Evolutionary conservation across 164 flowering plant species (phyloP), one percentile per base, ranked within the genome.

Genomic region (Hamamelis virginiana): DNA sequence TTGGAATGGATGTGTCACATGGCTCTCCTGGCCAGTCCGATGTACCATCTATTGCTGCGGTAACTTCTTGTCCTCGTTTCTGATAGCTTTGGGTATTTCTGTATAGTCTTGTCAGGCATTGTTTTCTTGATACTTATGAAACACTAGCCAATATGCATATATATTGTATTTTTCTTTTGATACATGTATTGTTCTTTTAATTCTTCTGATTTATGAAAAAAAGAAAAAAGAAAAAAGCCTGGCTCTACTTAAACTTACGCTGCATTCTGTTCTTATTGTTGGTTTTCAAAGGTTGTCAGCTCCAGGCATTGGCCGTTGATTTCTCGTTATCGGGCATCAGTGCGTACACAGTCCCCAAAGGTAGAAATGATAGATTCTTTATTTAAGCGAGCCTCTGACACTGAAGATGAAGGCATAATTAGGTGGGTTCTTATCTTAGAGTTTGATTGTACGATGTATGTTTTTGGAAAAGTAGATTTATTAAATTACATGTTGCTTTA

Each of bases 1-100:
- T 95, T 73, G 98, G 98, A 1, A 95, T 95, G 97, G 97, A 92
- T 80, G 98, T 95, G 0, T 95, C 97, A 0, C 97, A 95, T 83
- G 98, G 97, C 22, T 91, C 97, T 26, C 97, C 97, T 52, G 96
- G 97, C 38, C 97, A 85, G 19, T 82, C 97, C 43, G 97, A 89
- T 72, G 72, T 88, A 8, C 98, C 98, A 28, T 92, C 98, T 4
- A 84, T 91, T 81, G 97, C 98, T 52, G 97, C 98, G 69, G 98
- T 94, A 89, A 69, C 14, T 8, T 51, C 4, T 16, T 3, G 9
- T 51, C 25, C 44, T 23, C 51, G 44, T 64, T 11, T 25, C 28
- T 8, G n/a, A 0, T 61, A 2, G 44, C 23, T 52, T 13, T 47
- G 10, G 9, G 26, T 43, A 15, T 9, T 56, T 50, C 6, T 45